Base-by-base conservation (phyloP, 2,329 filamentous ascomycete species). In the Blastomyces emzantsi region DNA sequence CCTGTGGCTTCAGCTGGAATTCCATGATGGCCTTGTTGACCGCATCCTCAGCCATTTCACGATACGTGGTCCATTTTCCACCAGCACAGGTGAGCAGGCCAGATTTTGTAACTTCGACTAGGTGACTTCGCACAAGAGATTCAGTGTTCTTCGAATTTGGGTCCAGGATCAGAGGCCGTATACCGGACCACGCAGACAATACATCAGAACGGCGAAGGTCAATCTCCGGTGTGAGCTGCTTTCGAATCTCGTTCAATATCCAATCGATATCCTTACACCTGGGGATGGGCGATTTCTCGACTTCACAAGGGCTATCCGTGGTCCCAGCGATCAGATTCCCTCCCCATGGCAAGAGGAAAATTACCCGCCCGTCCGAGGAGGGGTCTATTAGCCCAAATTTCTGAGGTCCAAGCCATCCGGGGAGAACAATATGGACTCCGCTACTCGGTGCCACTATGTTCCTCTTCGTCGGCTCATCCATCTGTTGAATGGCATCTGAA, bases 291-390 rank as follows among this genome's bases (percentile, higher is more conserved):
- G 90, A 87, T 52, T 81, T 80, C 2, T 81, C 81, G 65, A 91
- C 87, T 22, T 79, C 76, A 43, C 85, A 86, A 2, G 87, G 84
- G 30, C 87, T 86, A 72, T 91, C 88, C 19, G 88, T 90, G 2
- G 88, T 91, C 63, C 88, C 88, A 52, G 88, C 88, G 69, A 91
- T 90, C 9, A 87, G 90, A 75, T 90, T 90, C 55, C 88, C 88
- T 76, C 90, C 88, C 88, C 88, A 91, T 36, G 88, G 88, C 36
- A 91, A 80, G 80, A 91, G 90, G 82, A 91, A 91, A 71, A 91
- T 90, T 58, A 91, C 88, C 70, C 88, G 83, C 28, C 88, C 88
- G 70, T 91, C 88, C 1, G 88, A 90, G 1, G 88, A 90, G 13
- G 88, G 88, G 69, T 91, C 88, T 68, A 91, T 86, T 45, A 91